Conservation (phyloP, 768 basidiomycete genomes). For the Holtermanniella nyarrowii region DNA sequence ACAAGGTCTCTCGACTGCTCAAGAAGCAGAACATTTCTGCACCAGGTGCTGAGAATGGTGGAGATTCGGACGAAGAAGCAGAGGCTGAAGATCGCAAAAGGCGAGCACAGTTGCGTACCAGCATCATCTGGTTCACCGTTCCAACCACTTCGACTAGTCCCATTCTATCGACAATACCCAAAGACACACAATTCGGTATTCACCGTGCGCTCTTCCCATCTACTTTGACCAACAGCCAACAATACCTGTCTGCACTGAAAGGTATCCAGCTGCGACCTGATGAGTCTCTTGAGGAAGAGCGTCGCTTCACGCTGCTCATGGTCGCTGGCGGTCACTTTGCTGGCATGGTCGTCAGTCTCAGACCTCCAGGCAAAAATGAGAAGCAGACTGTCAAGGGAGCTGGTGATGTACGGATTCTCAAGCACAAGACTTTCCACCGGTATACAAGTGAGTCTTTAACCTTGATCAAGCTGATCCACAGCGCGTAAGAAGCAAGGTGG, state of each 20-base stretch:
- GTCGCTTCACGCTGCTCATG: constrained; percentile 93
- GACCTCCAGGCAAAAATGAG: constrained; percentile 48
- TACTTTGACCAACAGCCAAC: constrained; percentile 20
- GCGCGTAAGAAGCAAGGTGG: constrained; percentile 97
- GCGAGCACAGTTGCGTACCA: constrained; percentile 49
- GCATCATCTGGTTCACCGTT: constrained; percentile 70
- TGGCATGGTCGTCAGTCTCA: constrained; percentile 60
- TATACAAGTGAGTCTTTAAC: constrained; percentile 70
- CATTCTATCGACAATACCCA: constrained; percentile 56
- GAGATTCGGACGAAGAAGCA: constrained; percentile 31
- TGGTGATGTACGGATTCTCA: constrained; percentile 48
- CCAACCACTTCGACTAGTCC: background rate
- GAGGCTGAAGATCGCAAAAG: constrained; percentile 36
- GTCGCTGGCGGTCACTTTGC: constrained; percentile 97
- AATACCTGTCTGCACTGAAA: constrained; percentile 31
- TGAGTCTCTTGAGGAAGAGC: constrained; percentile 8
- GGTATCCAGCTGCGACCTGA: constrained; percentile 26
- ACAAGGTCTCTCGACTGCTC: constrained; percentile 59
- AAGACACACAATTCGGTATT: constrained; percentile 72
- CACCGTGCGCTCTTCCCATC: constrained; percentile 66
- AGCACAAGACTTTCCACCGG: constrained; percentile 93
- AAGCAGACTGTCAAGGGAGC: constrained; percentile 61
- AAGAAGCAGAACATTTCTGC: constrained; percentile 50
- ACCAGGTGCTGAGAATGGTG: constrained; percentile 43
- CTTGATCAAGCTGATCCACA: constrained; percentile 34